Evolutionary conservation across 352 stramenopile species (phyloP), one percentile per base, ranked within the genome.

Genomic region (Globisporangium mamillatum): DNA sequence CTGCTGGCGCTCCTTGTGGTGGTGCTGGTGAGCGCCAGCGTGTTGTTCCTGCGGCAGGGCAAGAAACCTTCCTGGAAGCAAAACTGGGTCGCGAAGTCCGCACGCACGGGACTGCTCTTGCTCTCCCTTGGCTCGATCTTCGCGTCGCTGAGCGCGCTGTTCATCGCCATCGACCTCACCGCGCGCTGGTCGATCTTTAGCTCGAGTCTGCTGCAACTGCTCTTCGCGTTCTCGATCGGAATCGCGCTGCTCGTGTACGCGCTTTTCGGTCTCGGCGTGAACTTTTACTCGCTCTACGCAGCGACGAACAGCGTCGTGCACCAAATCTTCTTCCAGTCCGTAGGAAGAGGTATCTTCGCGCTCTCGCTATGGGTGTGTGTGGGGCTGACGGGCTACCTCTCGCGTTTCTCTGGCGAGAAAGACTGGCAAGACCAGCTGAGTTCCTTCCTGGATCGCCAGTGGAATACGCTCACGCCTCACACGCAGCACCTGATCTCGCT

Each of bases 141-240:
- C 32, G 48, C 69, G 20, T 66, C 81, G 1, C 66, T 90, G 20
- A 71, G 57, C 0, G 70, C 73, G 8, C 67, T 76, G 6, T 67
- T 83, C 8, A 32, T 90, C 3, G 69, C 76, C 1, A 48, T 88
- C 8, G 81, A 90, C 64, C 56, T 90, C 8, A 65, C 72, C 48
- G 50, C 56, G 1, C 60, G 71, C 1, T 81, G 71, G 69, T 74
- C 78, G 10, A 54, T 86, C 25, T 82, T 90, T 60, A 82, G 71
- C 18, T 85, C 81, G 3, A 84, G 60, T 24, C 66, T 85, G 1
- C 66, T 89, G 3, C 79, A 88, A 63, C 58, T 86, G 34, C 36
- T 90, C 24, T 86, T 90, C 54, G 74, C 76, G 36, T 44, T 18
- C 8, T 80, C 79, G 0, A 66, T 84, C 18, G 79, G 79, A 4